phyloP scores from a whole-genome alignment of 2,329 filamentous ascomycete species.

The Claviceps cyperi region DNA sequence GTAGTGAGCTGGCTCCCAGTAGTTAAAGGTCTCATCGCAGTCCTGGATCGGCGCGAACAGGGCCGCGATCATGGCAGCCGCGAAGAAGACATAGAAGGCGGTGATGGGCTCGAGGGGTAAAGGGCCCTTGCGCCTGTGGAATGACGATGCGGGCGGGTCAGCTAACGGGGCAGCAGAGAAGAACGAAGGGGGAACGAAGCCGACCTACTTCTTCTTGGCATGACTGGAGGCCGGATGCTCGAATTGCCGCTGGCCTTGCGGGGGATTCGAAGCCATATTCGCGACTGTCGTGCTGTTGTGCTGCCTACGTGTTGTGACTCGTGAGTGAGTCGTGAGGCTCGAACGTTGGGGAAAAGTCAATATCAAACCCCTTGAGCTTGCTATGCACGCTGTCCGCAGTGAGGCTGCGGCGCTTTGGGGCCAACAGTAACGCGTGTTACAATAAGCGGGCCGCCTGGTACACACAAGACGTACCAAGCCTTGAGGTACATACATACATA shows the following conservation, averaged over 20 bases:
- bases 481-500: too few relatives aligned
- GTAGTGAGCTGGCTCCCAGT: slow-evolving; percentile 96
- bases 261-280: slow-evolving; percentile 24
- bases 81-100: slow-evolving; percentile 69
- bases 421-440: too few relatives aligned
- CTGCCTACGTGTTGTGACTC: too few relatives aligned
- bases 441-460: too few relatives aligned
- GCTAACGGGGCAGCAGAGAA: not conserved
- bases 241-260: slow-evolving; percentile 21
- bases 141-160: not conserved
- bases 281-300: not conserved
- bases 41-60: slow-evolving; percentile 85
- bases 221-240: slow-evolving; percentile 35
- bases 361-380: too few relatives aligned
- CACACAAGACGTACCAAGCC: too few relatives aligned
- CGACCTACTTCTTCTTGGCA: slow-evolving; percentile 35
- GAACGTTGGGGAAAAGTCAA: too few relatives aligned
- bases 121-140: slow-evolving; percentile 31
- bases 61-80: slow-evolving; percentile 61
- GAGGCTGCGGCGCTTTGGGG: too few relatives aligned
- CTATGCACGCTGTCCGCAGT: too few relatives aligned
- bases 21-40: slow-evolving; percentile 98
- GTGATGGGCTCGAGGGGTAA: slow-evolving; percentile 57
- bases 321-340: too few relatives aligned
- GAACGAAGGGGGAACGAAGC: not conserved